Evolutionary conservation across 768 basidiomycete genomes (phyloP), one percentile per base, ranked within the genome.

Genomic region (Lentinula edodes): DNA sequence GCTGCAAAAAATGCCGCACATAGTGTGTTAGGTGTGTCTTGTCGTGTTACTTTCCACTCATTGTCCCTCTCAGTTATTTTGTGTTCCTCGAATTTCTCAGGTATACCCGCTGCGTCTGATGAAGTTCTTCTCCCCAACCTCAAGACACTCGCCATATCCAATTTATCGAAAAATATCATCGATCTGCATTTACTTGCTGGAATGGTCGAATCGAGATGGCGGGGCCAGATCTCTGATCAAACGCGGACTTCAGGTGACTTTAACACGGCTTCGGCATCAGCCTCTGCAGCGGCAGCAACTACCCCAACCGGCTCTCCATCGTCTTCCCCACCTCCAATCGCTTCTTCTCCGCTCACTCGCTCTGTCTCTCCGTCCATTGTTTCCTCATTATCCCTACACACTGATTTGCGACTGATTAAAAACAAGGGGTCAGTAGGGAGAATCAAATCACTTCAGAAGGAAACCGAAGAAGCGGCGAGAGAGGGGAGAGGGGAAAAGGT

Each of bases 341-440:
- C 46, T 43, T 43, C 42, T 43, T 43, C 42, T 2, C 16, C 42
- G 4, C 6, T n/a, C 15, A 43, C 15, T 43, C 42, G 42, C 46
- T 48, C 20, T 7, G 9, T 39, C 16, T 54, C 53, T 20, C 55
- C 55, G 28, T 56, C 55, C 12, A 43, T 56, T 23, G 28, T 56
- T n/a, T 23, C 55, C 8, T 41, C 55, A 20, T 6, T 56, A 13
- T 18, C 55, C 8, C 55, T 56, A 13, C 55, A 56, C 23, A 56
- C 55, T 7, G 55, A 56, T 23, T 15, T 56, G 20, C 38, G 55
- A 16, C 41, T 56, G 2, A 56, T 56, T 28, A 56, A 56, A 43
- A 56, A 56, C 55, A 56, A 56, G 55, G 55, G 55, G 1, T 56
- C 55, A 8, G 55, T 56, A 6, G 55, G 55, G 12, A 41, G 55